Evolutionary conservation across 139 green algal genomes (phyloP).

Genomic region (Picochlorum costavermella): DNA sequence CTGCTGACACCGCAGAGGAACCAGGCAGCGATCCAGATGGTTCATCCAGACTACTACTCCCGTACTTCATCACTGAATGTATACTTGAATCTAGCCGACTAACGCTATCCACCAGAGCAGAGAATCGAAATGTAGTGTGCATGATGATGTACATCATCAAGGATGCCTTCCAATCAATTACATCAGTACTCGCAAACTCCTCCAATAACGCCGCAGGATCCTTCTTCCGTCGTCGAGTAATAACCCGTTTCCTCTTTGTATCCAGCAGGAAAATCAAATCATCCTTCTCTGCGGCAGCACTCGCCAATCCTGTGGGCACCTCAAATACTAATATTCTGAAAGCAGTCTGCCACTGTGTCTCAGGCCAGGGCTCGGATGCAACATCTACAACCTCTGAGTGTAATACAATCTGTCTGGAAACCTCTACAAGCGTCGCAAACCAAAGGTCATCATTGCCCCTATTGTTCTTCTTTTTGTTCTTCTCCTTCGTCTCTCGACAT

Average conservation of each 20-base stretch:
- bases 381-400: slow-evolving; percentile 1
- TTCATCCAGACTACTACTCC: background rate
- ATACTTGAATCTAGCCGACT: background rate
- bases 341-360: slow-evolving; percentile 32
- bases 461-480: no score
- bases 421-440: slow-evolving; percentile 13
- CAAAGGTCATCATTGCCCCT: slow-evolving; percentile 7
- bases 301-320: background rate
- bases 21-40: no score
- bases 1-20: no score
- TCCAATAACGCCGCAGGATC: no score
- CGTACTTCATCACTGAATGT: background rate
- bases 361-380: slow-evolving; percentile 16
- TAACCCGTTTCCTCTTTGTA: background rate
- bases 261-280: slow-evolving; percentile 42
- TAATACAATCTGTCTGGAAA: background rate
- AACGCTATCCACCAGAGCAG: background rate
- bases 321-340: slow-evolving; percentile 39
- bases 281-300: slow-evolving; percentile 12
- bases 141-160: slow-evolving; percentile 62
- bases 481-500: no score
- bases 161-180: slow-evolving; percentile 45
- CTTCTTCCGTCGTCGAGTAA: no score
- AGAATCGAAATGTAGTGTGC: slow-evolving; percentile 42
- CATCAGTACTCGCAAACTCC: background rate